Evolutionary conservation across 2,329 filamentous ascomycete species (phyloP).

Genomic region (Westerdykella sp.): DNA sequence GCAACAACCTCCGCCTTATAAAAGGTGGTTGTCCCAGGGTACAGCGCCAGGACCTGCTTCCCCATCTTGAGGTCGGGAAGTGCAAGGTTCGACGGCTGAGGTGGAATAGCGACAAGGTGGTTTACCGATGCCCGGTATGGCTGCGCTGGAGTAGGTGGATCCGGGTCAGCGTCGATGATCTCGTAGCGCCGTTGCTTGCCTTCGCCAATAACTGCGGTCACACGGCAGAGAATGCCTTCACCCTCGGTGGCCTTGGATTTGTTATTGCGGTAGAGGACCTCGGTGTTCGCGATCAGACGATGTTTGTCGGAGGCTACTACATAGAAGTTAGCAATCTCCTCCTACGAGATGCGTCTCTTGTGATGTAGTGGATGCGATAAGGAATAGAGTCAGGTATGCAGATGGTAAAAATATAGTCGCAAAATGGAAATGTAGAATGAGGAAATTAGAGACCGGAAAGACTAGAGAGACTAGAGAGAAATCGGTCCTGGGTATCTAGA

Average conservation of each 20-base stretch:
- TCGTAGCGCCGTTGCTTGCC: constrained; percentile 50
- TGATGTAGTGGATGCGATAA: neutral
- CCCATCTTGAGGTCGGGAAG: constrained; percentile 39
- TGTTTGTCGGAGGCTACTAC: constrained; percentile 9
- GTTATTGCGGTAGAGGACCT: constrained; percentile 47
- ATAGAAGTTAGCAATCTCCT: too few relatives aligned
- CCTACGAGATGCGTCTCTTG: neutral
- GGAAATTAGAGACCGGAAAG: neutral
- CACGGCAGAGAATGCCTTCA: constrained; percentile 47
- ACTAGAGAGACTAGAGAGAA: constrained; percentile 1
- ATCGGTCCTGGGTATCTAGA: constrained; percentile 4
- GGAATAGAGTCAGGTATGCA: too few relatives aligned
- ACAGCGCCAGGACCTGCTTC: constrained; percentile 45
- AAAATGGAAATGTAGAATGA: too few relatives aligned
- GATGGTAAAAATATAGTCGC: too few relatives aligned
- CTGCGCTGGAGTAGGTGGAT: constrained; percentile 32
- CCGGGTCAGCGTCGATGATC: constrained; percentile 46
- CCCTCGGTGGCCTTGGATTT: constrained; percentile 39
- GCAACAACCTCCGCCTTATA: constrained; percentile 47
- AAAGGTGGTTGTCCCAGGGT: constrained; percentile 49
- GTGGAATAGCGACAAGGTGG: constrained; percentile 42
- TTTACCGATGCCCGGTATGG: constrained; percentile 44
- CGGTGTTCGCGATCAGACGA: constrained; percentile 38
- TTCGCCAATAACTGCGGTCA: constrained; percentile 48
- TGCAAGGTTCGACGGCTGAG: constrained; percentile 36